Base-by-base conservation (phyloP, 139 green algal species). In the Coelastrella sp. region DNA sequence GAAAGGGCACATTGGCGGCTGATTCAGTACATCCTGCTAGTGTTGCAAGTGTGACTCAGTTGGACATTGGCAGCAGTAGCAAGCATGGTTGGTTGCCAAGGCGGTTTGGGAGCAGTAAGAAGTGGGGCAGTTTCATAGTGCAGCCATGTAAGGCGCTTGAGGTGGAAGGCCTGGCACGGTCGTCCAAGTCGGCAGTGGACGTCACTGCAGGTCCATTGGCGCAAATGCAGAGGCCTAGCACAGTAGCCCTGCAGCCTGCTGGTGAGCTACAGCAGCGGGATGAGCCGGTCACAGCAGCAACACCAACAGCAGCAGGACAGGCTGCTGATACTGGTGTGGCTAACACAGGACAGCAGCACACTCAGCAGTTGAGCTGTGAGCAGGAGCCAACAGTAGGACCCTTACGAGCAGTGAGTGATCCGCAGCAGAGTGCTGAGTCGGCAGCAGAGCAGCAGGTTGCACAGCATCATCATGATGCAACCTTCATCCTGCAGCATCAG, bases 1-100 rank as follows among this genome's bases (percentile, higher is more conserved):
- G 19, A 56, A 58, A n/a, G 20, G 11, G 11, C 17, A 20, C 16
- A 68, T 11, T 6, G 61, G 5, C 3, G 5, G 79, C 8, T 56
- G 47, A 66, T 56, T 10, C 54, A 60, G 54, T 47, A 47, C 32
- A 47, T 47, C 32, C 32, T 47, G 32, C 32, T 47, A 47, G 32
- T 47, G 32, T 1, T 47, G 32, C 32, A 47, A 47, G 32, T 47
- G 32, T 47, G 32, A 47, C 32, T 47, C 32, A 47, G 32, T 2
- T 68, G 60, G 19, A 86, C 17, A 71, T 11, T 14, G 61, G 56
- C 79, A 85, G 79, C 54, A 85, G 79, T 56, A 85, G 17, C 79
- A 71, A 19, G 10, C 54, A 7, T 3, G 22, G 56, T 22, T 20
- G 77, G 19, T 19, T 78, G 73, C 17, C 16, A 10, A 54, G n/a